Conservation (phyloP, 2,329 filamentous ascomycete species). For the Trichoderma hamatum region DNA sequence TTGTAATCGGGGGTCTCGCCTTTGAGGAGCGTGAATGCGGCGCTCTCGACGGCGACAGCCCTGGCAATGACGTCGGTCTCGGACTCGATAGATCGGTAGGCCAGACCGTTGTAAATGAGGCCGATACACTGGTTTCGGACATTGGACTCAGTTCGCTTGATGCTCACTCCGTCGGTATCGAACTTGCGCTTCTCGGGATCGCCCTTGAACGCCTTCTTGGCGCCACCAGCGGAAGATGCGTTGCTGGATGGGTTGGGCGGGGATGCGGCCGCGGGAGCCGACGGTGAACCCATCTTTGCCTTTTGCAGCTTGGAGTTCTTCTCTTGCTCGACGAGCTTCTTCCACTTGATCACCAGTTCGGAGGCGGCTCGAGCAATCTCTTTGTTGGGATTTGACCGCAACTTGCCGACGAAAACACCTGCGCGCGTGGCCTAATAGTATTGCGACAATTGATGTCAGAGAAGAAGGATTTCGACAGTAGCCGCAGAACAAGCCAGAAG, state of each 20-base stretch:
- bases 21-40: constrained; percentile 70
- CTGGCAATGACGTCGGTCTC: constrained; percentile 71
- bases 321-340: constrained; percentile 71
- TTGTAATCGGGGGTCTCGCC: constrained; percentile 77
- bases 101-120: constrained; percentile 89
- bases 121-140: constrained; percentile 84
- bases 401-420: constrained; percentile 85
- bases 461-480: not conserved
- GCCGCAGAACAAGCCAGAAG: not conserved
- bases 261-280: constrained; percentile 43
- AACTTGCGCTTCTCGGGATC: constrained; percentile 79
- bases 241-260: constrained; percentile 60
- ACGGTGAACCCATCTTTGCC: constrained; percentile 41
- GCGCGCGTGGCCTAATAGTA: constrained; percentile 75
- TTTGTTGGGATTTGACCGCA: constrained; percentile 75
- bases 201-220: constrained; percentile 58
- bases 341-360: constrained; percentile 88
- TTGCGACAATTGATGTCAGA: constrained; percentile 19
- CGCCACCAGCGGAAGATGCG: constrained; percentile 45
- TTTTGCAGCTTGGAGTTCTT: constrained; percentile 54
- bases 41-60: constrained; percentile 80
- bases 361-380: constrained; percentile 76
- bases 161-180: constrained; percentile 78
- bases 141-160: constrained; percentile 71
- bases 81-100: constrained; percentile 70